Evolutionary conservation across 1,284 basidiomycete genomes (phyloP).

Genomic region (Ustilago xerochloae): DNA sequence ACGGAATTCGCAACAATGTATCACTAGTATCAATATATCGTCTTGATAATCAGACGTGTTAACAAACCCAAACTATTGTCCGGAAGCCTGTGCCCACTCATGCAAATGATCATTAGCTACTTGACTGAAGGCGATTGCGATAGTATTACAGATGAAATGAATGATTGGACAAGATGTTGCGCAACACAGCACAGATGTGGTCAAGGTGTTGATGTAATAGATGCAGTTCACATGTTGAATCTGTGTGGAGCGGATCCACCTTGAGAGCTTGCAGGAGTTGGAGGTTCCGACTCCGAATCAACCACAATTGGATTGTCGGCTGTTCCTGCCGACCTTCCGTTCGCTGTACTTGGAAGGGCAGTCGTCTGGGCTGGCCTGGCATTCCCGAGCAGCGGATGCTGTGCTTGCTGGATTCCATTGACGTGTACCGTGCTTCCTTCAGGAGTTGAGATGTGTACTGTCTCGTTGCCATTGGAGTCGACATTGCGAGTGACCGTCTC

Average conservation of each 20-base stretch:
- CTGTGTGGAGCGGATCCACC: background rate
- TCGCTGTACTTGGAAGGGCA: slow-evolving; percentile 3
- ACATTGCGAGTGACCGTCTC: slow-evolving; percentile 58
- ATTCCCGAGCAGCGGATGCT: slow-evolving; percentile 37
- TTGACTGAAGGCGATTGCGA: background rate
- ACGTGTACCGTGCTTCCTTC: slow-evolving; percentile 56
- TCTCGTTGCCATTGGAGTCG: slow-evolving; percentile 56
- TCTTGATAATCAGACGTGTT: slow-evolving; percentile 3
- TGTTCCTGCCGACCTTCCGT: background rate
- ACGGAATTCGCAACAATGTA: slow-evolving; percentile 1
- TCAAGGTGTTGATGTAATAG: background rate
- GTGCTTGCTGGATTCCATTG: slow-evolving; percentile 53
- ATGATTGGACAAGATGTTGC: background rate
- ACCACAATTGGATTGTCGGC: slow-evolving; percentile 34
- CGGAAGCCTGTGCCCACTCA: background rate
- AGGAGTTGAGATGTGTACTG: slow-evolving; percentile 53
- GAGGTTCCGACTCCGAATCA: slow-evolving; percentile 15
- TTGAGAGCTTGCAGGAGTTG: background rate
- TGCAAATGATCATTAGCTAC: background rate
- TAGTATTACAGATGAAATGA: background rate
- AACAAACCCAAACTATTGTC: background rate
- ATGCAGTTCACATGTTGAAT: slow-evolving; percentile 1
- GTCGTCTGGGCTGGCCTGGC: background rate
- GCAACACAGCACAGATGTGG: background rate
- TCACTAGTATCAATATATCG: slow-evolving; percentile 2